These are phyloP conservation scores for Beauveria caledonica DNA, from an alignment of 2,329 filamentous ascomycete species.

Conservation along the genomic window DNA sequence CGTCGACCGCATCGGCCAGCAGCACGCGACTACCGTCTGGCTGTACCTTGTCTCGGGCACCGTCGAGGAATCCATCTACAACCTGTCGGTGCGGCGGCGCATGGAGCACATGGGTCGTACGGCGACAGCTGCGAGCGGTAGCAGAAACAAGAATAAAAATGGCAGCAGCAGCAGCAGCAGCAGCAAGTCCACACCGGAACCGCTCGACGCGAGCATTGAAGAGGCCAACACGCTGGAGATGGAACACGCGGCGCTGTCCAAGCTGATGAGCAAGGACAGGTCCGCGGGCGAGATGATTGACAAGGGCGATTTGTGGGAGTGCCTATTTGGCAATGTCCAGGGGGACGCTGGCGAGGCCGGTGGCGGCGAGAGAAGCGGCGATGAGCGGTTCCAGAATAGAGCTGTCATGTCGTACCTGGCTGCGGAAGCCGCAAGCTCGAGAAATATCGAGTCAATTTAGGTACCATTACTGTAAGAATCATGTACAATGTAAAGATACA, in stretches of 20 bases:
- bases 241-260: slow-evolving; percentile 61
- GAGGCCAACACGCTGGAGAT: slow-evolving; percentile 79
- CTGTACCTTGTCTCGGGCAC: slow-evolving; percentile 88
- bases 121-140: slow-evolving; percentile 11
- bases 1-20: slow-evolving; percentile 89
- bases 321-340: slow-evolving; percentile 61
- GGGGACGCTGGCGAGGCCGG: slow-evolving; percentile 4
- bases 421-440: slow-evolving; percentile 35
- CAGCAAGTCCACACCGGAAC: slow-evolving; percentile 32
- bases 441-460: slow-evolving; percentile 15
- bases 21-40: slow-evolving; percentile 84
- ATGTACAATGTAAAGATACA: background rate
- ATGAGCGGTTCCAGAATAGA: slow-evolving; percentile 8
- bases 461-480: background rate
- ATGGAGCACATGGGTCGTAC: slow-evolving; percentile 62
- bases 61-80: slow-evolving; percentile 86
- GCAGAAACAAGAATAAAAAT: slow-evolving; percentile 20
- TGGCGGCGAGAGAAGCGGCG: slow-evolving; percentile 20
- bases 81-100: slow-evolving; percentile 71
- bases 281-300: slow-evolving; percentile 72
- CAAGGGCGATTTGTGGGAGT: slow-evolving; percentile 77
- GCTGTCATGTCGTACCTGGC: slow-evolving; percentile 30
- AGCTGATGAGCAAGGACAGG: slow-evolving; percentile 61
- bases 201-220: slow-evolving; percentile 60
- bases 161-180: background rate